These are phyloP conservation scores for Gardenia jasminoides DNA, from an alignment of 257 asterid genomes.

Conservation along the genomic window DNA sequence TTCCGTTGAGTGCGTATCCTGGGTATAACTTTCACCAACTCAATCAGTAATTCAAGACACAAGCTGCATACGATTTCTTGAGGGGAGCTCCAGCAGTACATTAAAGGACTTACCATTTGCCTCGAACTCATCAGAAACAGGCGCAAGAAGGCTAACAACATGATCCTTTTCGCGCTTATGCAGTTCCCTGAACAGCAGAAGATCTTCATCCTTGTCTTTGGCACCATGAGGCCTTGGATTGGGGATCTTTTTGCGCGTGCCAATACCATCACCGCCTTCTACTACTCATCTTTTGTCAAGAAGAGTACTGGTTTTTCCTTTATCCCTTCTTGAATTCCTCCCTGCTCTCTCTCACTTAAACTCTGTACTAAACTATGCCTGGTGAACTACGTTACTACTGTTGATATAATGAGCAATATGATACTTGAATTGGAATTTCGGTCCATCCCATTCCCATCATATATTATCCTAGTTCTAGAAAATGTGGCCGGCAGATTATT, in stretches of 20 bases:
- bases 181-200: conserved; percentile 58
- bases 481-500: conserved; percentile 24
- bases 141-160: conserved; percentile 56
- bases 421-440: background rate
- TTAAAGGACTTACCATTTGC: conserved; percentile 38
- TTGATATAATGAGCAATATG: background rate
- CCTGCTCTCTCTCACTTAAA: background rate
- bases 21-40: conserved; percentile 9
- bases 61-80: background rate
- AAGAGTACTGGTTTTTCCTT: background rate
- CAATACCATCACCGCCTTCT: conserved; percentile 25
- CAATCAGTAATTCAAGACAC: background rate
- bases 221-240: conserved; percentile 4
- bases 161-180: conserved; percentile 52
- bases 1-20: conserved; percentile 54
- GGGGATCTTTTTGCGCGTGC: conserved; percentile 5
- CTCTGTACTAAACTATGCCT: background rate
- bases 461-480: background rate
- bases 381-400: background rate
- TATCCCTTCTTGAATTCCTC: too few relatives aligned
- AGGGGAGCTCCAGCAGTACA: background rate
- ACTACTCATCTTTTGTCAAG: conserved; percentile 20
- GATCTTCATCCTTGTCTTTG: conserved; percentile 70
- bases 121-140: conserved; percentile 65
- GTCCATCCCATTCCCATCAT: background rate